phyloP scores from a whole-genome alignment of 1,284 basidiomycete genomes.

The Porodaedalea pini region DNA sequence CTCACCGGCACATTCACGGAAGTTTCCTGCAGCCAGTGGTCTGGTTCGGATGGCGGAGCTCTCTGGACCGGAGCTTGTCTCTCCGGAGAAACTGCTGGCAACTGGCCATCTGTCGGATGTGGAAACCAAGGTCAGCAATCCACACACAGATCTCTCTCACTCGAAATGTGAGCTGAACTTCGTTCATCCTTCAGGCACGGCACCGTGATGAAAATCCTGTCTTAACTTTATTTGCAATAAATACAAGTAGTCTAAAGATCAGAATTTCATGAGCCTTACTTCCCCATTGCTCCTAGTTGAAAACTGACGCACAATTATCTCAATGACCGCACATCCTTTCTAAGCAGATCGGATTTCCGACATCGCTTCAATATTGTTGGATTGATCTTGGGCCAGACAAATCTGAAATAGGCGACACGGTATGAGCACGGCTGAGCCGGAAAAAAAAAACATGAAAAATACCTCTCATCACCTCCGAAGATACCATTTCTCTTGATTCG shows the following conservation, averaged over 20 bases:
- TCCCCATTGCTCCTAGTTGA: too few relatives aligned
- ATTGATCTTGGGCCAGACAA: constrained; percentile 42
- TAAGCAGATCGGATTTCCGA: background rate
- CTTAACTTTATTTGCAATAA: too few relatives aligned
- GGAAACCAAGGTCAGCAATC: constrained; percentile 19
- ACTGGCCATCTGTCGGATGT: constrained; percentile 19
- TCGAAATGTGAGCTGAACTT: background rate
- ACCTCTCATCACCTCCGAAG: constrained; percentile 21
- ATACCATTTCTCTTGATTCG: constrained; percentile 23
- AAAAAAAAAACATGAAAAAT: background rate
- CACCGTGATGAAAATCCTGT: constrained; percentile 16
- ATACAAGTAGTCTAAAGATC: too few relatives aligned
- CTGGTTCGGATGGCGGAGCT: constrained; percentile 18
- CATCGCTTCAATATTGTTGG: constrained; percentile 31
- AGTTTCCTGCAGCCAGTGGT: constrained; percentile 21
- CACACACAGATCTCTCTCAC: background rate
- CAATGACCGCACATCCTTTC: background rate
- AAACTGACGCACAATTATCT: background rate
- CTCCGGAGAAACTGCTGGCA: constrained; percentile 18
- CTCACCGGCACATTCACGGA: constrained; percentile 20
- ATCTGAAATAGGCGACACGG: constrained; percentile 24
- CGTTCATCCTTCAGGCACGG: constrained; percentile 13
- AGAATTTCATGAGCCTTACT: too few relatives aligned
- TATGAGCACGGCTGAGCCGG: background rate
- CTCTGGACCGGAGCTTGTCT: constrained; percentile 19